These are phyloP conservation scores for Phytophthora tentaculata DNA, from an alignment of 352 stramenopile species.

Conservation along the genomic window DNA sequence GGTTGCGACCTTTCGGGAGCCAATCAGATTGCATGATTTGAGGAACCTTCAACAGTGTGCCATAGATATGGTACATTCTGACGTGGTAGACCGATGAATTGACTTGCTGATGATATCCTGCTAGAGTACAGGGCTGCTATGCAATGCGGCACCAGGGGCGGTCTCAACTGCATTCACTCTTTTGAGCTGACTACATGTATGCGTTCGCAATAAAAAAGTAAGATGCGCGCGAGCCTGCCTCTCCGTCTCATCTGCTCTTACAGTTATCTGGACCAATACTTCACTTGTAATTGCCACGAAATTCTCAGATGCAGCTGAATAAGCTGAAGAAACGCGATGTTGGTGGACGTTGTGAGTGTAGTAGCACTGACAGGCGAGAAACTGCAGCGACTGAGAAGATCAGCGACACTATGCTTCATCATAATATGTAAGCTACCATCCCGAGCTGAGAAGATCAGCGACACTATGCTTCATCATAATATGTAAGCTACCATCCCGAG, in stretches of 20 bases:
- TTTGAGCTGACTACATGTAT: no score
- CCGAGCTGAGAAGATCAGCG: not conserved
- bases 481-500: not conserved
- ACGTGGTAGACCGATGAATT: no score
- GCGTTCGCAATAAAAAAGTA: no score
- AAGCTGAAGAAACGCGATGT: slow-evolving; percentile 26
- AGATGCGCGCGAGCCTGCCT: no score
- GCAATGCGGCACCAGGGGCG: no score
- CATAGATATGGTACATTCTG: slow-evolving; percentile 7
- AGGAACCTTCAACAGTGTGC: slow-evolving; percentile 22
- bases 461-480: slow-evolving; percentile 1
- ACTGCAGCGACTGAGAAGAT: slow-evolving; percentile 17
- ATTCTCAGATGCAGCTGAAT: slow-evolving; percentile 28
- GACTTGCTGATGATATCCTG: no score
- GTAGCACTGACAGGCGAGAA: slow-evolving; percentile 31
- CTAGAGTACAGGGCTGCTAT: no score
- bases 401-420: not conserved
- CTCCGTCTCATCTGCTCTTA: slow-evolving; percentile 16
- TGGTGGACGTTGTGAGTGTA: no score
- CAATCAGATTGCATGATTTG: slow-evolving; percentile 28
- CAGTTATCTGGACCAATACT: slow-evolving; percentile 23
- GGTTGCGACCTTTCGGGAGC: slow-evolving; percentile 24
- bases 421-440: not conserved
- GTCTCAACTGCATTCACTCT: no score
- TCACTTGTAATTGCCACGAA: slow-evolving; percentile 23